A percentile compares a stretch with the other conserved stretches of the same genome.
Evolutionary conservation across 176 grass and related monocot species (phyloP).

Genomic region (Carex myosuroides): DNA sequence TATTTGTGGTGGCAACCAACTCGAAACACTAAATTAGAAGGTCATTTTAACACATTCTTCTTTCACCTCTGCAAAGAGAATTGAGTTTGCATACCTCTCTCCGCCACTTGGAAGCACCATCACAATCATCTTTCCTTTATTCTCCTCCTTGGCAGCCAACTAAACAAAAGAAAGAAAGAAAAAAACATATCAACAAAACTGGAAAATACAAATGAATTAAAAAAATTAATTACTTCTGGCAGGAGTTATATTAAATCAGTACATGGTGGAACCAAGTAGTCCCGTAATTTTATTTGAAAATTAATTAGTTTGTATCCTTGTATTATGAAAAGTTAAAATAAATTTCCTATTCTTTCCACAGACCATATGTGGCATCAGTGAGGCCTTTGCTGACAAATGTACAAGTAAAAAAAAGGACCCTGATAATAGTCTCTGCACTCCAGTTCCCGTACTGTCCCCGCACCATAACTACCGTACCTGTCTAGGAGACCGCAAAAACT

Average conservation of each 20-base stretch:
- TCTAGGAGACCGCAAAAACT: no score
- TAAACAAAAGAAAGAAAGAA: not conserved
- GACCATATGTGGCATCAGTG: not conserved
- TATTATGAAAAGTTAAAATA: not conserved
- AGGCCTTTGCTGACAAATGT: not conserved
- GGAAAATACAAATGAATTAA: not conserved
- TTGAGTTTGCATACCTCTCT: constrained; percentile 56
- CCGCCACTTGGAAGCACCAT: constrained; percentile 55
- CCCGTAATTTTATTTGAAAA: not conserved
- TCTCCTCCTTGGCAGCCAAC: constrained; percentile 47
- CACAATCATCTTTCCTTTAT: constrained; percentile 64
- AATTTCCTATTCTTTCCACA: not conserved
- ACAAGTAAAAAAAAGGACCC: not conserved
- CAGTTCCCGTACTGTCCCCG: no score
- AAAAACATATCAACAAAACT: not conserved
- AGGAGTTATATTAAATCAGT: not conserved
- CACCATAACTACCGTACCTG: no score
- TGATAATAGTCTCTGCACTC: no score
- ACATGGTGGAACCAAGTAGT: not conserved
- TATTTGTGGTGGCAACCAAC: not conserved
- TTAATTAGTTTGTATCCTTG: not conserved
- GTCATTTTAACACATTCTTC: constrained; percentile 65
- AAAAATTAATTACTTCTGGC: not conserved
- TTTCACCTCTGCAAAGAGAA: constrained; percentile 46
- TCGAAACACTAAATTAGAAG: constrained; percentile 22